Base-by-base conservation (phyloP, 2,329 filamentous ascomycete genomes). In the Zalaria sp. region DNA sequence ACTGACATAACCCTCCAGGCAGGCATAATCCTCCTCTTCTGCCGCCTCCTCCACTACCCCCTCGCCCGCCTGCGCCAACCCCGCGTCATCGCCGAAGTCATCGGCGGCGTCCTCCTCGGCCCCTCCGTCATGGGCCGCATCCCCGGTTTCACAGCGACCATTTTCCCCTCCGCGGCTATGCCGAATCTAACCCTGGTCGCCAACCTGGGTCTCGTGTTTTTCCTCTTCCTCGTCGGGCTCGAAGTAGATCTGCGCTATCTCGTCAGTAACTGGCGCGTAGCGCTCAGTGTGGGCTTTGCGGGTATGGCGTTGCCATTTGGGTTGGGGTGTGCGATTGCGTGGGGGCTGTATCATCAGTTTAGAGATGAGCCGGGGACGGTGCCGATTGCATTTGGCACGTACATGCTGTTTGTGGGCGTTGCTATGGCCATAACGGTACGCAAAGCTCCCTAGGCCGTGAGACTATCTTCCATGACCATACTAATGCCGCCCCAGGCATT, bases 381-480 rank as follows among this genome's bases (percentile, higher is more conserved):
- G n/a, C 66, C 65, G 0, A 75, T 82, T 39, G 59, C 63, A 10
- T 81, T 81, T 55, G 70, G 72, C 3, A 71, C 75, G 2, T 82
- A 74, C 49, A 68, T 78, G 60, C 69, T 87, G 25, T 96, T 96
- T 57, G 83, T 95, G 49, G 89, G 88, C 60, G 88, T 93, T 41
- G 89, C 89, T 0, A 80, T 95, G 61, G 83, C 87, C 27, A 96
- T 96, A 51, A 95, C 89, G 1, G 86, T 75, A n/a, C n/a, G n/a
- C n/a, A n/a, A n/a, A n/a, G n/a, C n/a, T n/a, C n/a, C n/a, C n/a
- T n/a, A n/a, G n/a, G n/a, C n/a, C n/a, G n/a, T n/a, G n/a, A n/a
- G n/a, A n/a, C n/a, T 18, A 9, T 25, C 2, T 7, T 29, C 2
- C 26, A 9, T 39, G 37, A 45, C 51, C 39, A 51, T 38, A 5